Percentiles rank a stretch among this genome's conserved stretches.
phyloP scores from a whole-genome alignment of 2,329 filamentous ascomycete species.

The Aspergillus tubingensis region DNA sequence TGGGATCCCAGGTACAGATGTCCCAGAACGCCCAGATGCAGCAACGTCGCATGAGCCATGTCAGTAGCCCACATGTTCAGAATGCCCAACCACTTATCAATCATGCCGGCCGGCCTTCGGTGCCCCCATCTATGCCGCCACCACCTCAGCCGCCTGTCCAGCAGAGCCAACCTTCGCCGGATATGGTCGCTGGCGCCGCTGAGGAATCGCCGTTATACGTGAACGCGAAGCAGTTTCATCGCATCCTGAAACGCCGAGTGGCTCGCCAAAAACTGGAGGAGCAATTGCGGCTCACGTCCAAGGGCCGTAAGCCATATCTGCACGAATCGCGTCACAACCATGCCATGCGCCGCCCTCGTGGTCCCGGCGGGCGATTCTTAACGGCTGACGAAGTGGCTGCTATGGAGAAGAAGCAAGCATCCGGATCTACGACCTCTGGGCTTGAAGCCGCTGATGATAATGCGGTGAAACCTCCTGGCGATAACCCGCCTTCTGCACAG shows the following conservation, averaged over 20 bases:
- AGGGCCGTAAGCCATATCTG: slow-evolving; percentile 93
- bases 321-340: slow-evolving; percentile 98
- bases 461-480: slow-evolving; percentile 32
- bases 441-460: slow-evolving; percentile 36
- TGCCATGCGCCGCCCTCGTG: slow-evolving; percentile 91
- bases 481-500: slow-evolving; percentile 40
- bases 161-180: slow-evolving; percentile 73
- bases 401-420: slow-evolving; percentile 69
- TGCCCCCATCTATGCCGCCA: slow-evolving; percentile 53
- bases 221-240: slow-evolving; percentile 98
- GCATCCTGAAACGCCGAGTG: slow-evolving; percentile 90
- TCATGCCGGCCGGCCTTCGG: slow-evolving; percentile 59
- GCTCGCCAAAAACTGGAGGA: slow-evolving; percentile 93
- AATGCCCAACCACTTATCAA: slow-evolving; percentile 76
- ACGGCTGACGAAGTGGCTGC: slow-evolving; percentile 94
- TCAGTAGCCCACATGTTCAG: slow-evolving; percentile 72
- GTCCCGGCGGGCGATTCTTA: slow-evolving; percentile 90
- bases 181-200: slow-evolving; percentile 69
- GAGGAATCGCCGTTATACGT: slow-evolving; percentile 97
- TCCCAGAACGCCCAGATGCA: slow-evolving; percentile 60
- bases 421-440: slow-evolving; percentile 33
- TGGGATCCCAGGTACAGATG: slow-evolving; percentile 52
- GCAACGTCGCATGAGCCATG: slow-evolving; percentile 71
- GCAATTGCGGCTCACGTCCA: slow-evolving; percentile 84
- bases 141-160: slow-evolving; percentile 62